Base-by-base conservation (phyloP, 305 asterid genomes). In the Ilex paraguariensis region DNA sequence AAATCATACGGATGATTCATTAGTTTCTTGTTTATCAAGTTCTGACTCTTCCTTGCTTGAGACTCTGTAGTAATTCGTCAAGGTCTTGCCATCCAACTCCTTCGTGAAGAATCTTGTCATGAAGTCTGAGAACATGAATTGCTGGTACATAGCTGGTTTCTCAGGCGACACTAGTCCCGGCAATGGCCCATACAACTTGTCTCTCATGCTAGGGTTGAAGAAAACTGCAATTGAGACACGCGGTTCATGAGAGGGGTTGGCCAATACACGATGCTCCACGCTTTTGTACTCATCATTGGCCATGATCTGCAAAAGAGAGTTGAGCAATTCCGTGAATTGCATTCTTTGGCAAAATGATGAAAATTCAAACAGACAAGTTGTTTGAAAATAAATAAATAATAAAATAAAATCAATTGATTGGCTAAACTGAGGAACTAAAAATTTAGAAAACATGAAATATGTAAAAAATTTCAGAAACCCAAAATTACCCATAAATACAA, bases 81-180 rank as follows among this genome's bases (percentile, higher is more conserved):
- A 54, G 8, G 77, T 77, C 66, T 74, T 80, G 40, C 83, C 79
- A 62, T 74, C 83, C 65, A 80, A 68, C 69, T 77, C 86, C 72
- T 80, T 80, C 11, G 79, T 31, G 70, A 80, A 80, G 68, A 77
- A 77, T 54, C 79, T 64, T 16, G 11, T 62, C 62, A 77, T 61
- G 65, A 64, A 80, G 60, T 79, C 85, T 14, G 46, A 6, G 36
- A 65, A 68, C 2, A 54, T 13, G 73, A 80, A 71, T 31, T 76
- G 74, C 59, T 66, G 45, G 49, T 73, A 79, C 13, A 42, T 55
- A 3, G 78, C 78, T 7, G 80, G 82, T 39, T 73, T 73, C 31
- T 73, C 80, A 31, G 53, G 59, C 7, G 80, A 65, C 52, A 63
- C 13, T 15, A 76, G 59, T 60, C 64, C 82, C 7, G 69, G 70